These are phyloP conservation scores for Aegle marmelos DNA, from an alignment of 345 rosid genomes.

Conservation along the genomic window DNA sequence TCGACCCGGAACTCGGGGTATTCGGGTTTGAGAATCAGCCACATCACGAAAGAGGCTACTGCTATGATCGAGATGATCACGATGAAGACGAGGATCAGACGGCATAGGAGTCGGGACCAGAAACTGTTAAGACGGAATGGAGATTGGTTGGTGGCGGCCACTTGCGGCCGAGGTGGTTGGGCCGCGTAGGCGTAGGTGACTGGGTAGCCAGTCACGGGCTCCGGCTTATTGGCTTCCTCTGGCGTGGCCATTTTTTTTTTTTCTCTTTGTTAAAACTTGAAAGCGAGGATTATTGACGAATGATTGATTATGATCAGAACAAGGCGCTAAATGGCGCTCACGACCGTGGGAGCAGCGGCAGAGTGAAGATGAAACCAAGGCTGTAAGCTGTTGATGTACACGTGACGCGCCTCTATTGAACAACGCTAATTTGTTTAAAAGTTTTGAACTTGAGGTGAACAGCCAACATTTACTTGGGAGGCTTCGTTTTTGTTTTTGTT, in stretches of 20 bases:
- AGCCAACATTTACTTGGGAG: background rate
- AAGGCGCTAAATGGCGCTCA: background rate
- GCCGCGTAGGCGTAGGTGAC: conserved; percentile 1
- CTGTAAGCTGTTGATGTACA: background rate
- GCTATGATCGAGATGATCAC: background rate
- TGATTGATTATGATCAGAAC: background rate
- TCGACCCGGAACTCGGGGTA: conserved; percentile 31
- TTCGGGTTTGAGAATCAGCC: conserved; percentile 33
- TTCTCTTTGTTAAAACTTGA: no score
- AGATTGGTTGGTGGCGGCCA: background rate
- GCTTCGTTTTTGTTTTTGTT: no score
- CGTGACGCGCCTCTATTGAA: background rate
- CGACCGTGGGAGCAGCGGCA: background rate
- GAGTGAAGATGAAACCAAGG: background rate
- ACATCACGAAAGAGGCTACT: conserved; percentile 9
- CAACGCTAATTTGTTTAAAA: background rate
- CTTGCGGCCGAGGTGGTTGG: background rate
- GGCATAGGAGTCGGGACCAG: conserved; percentile 5
- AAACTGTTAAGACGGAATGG: background rate
- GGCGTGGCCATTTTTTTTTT: background rate
- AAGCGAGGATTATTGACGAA: background rate
- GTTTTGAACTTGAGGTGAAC: background rate
- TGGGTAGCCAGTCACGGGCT: conserved; percentile 14
- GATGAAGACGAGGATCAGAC: background rate
- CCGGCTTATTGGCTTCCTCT: conserved; percentile 4